Conservation (phyloP, 169 alveolate genomes). For the Plasmodium malariae region DNA sequence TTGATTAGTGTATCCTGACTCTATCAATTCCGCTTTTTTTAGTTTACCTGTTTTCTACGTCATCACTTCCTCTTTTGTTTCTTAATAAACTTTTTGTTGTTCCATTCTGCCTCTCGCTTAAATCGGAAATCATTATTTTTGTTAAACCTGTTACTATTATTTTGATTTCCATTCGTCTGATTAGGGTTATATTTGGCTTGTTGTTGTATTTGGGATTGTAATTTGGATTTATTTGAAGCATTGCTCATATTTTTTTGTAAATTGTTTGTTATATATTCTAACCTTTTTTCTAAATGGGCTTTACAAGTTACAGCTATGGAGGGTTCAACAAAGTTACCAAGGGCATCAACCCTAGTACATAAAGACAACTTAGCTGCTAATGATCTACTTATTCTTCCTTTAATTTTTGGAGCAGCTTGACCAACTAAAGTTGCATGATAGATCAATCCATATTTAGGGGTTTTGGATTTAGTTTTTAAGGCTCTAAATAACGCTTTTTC, state of each 20-base stretch:
- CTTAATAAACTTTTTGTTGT: conserved; percentile 65
- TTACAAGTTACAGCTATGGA: conserved; percentile 94
- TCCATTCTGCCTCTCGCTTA: conserved; percentile 48
- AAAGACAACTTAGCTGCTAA: conserved; percentile 99
- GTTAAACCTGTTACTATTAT: conserved; percentile 22
- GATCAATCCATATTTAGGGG: conserved; percentile 99
- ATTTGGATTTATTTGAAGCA: conserved; percentile 18
- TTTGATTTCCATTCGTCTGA: conserved; percentile 28
- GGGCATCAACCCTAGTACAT: conserved; percentile 99
- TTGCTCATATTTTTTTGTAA: conserved; percentile 20
- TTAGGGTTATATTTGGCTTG: conserved; percentile 66
- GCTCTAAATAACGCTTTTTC: conserved; percentile 99
- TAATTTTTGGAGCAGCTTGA: conserved; percentile 97
- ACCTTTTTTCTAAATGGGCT: conserved; percentile 93
- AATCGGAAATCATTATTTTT: conserved; percentile 36
- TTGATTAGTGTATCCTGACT: no score
- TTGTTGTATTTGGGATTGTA: conserved; percentile 26
- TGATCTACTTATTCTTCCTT: conserved; percentile 98
- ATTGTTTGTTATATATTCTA: conserved; percentile 75
- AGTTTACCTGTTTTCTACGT: no score
- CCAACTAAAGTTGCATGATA: conserved; percentile 99
- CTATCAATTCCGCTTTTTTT: no score
- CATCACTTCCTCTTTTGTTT: conserved; percentile 76
- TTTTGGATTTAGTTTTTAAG: conserved; percentile 97
- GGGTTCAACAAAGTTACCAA: conserved; percentile 94